Base-by-base conservation (phyloP, 345 rosid species). In the Citrus sinensis region DNA sequence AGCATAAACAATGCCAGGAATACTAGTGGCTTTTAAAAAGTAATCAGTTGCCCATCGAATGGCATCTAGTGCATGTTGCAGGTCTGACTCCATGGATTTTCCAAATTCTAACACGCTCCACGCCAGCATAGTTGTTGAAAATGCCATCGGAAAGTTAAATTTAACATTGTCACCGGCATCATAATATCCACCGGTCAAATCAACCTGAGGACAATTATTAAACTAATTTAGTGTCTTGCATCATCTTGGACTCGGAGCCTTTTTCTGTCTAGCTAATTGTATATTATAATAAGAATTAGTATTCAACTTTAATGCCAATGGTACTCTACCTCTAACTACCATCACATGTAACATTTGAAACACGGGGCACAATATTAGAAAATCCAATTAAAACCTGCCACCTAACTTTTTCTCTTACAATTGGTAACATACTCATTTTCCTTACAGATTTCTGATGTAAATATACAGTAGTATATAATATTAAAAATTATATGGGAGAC, bases 91-190 rank as follows among this genome's bases (percentile, higher is more conserved):
- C 92, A 95, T 91, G 10, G 75, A 78, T 60, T 58, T 70, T 69
- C 92, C 88, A 46, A 91, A 95, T 70, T 94, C 98, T 10, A 86
- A 68, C 5, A 88, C 80, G 30, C 97, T 87, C 97, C 98, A 95
- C 16, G 98, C 86, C 74, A 95, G 79, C 92, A 89, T 83, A 34
- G 98, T 93, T 11, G 87, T 86, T 6, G 98, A 85, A 82, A 89
- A 95, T 54, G 99, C 96, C 98, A 95, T 95, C 1, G 97, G 98
- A 56, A 95, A 89, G 19, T 89, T 93, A 84, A 93, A 95, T 72
- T 95, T 95, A 42, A 95, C 80, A 46, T 95, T 95, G 84, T 95
- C 99, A 1, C 98, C 98, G 1, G 99, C 98, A 20, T 94, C 99
- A 32, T 94, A 92, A 84, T 94, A 95, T 49, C 99, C 99, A 24